Base-by-base conservation (phyloP, 176 grass and related monocot genomes). In the Puccinellia tenuiflora region DNA sequence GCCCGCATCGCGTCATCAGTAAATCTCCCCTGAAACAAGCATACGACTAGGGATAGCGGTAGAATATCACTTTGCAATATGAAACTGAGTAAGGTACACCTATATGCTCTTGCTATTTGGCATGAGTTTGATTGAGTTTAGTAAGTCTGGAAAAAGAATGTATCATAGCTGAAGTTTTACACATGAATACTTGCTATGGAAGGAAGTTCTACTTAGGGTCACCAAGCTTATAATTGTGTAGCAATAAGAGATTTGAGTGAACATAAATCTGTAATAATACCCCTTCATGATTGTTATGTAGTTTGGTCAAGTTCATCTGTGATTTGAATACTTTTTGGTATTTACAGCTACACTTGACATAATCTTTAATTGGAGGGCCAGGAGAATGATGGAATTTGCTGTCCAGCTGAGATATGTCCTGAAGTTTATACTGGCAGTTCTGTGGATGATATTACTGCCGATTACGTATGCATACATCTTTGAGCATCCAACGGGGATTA, bases 321-420 rank as follows among this genome's bases (percentile, higher is more conserved):
- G 54, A 30, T 65, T 64, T 84, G 48, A 75, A 40, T 86, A 33
- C 3, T 34, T 34, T 8, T 80, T 83, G 66, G 79, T 77, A 57
- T 82, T 88, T 91, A 83, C 88, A 98, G 96, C 96, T 79, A 75
- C 83, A 38, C 88, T 98, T 68, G 90, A 95, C 79, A 82, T 95
- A 79, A 82, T 95, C 5, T 84, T 98, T 85, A 98, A 86, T 22
- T 93, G 86, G 89, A 98, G 90, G 79, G 96, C 96, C 52, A 93
- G 96, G 79, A 88, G 81, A 55, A 95, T 85, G 33, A 98, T 98
- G 96, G 90, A 92, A 87, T 95, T 85, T 71, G 65, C 62, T 40
- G 92, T 95, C 84, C 92, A 93, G 76, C 81, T 98, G 85, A 91
- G 96, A 91, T 98, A 93, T 88, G 33, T 93, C 66, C 55, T 98